phyloP scores from a whole-genome alignment of 177 flowering plant genomes.

The Vitis hybrid region DNA sequence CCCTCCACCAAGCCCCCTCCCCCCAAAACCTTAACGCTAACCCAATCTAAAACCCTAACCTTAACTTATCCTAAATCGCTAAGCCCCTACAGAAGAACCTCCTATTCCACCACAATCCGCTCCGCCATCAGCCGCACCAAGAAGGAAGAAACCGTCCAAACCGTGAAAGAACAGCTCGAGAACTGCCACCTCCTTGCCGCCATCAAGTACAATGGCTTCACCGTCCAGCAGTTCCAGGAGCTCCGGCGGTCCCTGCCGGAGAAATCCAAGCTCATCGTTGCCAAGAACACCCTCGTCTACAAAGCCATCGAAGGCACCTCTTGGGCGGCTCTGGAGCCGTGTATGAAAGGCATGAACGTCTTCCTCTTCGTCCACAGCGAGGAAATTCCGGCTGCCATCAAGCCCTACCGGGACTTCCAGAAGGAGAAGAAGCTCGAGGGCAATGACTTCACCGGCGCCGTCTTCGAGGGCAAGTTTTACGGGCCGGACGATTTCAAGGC shows the following conservation, averaged over 20 bases:
- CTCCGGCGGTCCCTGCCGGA: conserved; percentile 73
- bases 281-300: conserved; percentile 77
- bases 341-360: conserved; percentile 93
- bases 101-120: conserved; percentile 33
- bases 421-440: conserved; percentile 77
- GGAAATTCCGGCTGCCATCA: conserved; percentile 79
- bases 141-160: conserved; percentile 84
- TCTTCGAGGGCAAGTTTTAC: conserved; percentile 87
- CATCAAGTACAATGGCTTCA: conserved; percentile 81
- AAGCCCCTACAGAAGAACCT: conserved; percentile 3
- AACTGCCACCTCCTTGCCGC: conserved; percentile 81
- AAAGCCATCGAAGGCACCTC: conserved; percentile 88
- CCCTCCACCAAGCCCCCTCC: conserved; percentile 24
- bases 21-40: conserved; percentile 19
- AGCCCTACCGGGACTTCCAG: conserved; percentile 80
- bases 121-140: conserved; percentile 79
- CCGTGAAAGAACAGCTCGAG: conserved; percentile 68
- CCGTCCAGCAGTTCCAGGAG: conserved; percentile 83
- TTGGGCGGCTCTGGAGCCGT: conserved; percentile 86
- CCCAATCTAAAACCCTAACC: conserved; percentile 7
- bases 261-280: conserved; percentile 60
- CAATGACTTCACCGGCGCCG: conserved; percentile 86
- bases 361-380: conserved; percentile 91
- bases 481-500: conserved; percentile 70
- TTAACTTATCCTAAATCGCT: background rate